Conservation (phyloP, 192 early-diverging fungal genomes). For the Backusella luteola region DNA sequence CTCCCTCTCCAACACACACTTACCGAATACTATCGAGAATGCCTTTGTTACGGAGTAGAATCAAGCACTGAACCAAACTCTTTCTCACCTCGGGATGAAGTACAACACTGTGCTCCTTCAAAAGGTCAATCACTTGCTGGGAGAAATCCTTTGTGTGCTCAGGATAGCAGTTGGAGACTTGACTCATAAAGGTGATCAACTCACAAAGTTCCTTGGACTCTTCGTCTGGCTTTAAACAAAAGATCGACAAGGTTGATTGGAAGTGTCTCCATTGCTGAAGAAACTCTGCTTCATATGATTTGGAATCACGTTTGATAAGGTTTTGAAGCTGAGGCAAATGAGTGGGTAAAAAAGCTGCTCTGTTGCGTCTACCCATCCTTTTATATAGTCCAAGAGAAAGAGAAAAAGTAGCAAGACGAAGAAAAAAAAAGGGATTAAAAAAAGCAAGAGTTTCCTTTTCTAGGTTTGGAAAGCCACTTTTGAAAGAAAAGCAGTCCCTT, state of each 20-base stretch:
- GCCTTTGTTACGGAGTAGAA: conserved; percentile 84
- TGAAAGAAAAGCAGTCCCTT: not conserved
- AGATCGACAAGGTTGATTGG: conserved; percentile 83
- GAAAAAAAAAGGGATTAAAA: conserved; percentile 6
- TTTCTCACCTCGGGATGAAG: conserved; percentile 82
- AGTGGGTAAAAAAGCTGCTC: conserved; percentile 57
- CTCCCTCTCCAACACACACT: not conserved
- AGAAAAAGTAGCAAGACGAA: conserved; percentile 12
- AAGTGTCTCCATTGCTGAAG: conserved; percentile 91
- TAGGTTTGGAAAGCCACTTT: not conserved
- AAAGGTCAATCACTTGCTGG: conserved; percentile 77
- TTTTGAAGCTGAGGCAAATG: conserved; percentile 99
- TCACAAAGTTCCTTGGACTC: conserved; percentile 82
- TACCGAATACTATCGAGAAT: conserved; percentile 62
- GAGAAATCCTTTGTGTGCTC: conserved; percentile 80
- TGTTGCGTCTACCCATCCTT: conserved; percentile 59
- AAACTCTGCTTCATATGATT: conserved; percentile 94
- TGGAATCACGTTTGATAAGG: conserved; percentile 92
- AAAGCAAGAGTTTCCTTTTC: conserved; percentile 10
- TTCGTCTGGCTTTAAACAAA: conserved; percentile 83
- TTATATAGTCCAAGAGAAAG: conserved; percentile 2
- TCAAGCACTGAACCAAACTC: conserved; percentile 86
- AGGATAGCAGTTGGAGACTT: conserved; percentile 87
- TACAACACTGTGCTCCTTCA: conserved; percentile 78
- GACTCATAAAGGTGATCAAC: conserved; percentile 87